phyloP scores from a whole-genome alignment of 768 basidiomycete species.

The Macrocybe gigantea region DNA sequence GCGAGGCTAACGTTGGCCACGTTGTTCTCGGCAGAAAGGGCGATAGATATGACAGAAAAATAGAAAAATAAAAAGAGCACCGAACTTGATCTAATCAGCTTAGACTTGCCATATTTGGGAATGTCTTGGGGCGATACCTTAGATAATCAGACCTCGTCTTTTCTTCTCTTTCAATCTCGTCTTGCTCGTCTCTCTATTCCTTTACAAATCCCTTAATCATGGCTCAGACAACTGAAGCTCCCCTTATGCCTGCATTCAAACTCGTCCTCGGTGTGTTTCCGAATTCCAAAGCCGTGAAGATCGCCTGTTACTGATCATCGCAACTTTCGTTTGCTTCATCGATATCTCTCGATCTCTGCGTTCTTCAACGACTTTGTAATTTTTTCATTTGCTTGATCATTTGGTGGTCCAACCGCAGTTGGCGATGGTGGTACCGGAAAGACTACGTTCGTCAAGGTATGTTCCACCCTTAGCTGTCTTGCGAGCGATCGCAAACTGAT shows the following conservation, averaged over 20 bases:
- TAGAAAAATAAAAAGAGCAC: too few relatives aligned
- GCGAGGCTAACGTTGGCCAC: too few relatives aligned
- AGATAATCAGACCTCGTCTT: conserved; percentile 31
- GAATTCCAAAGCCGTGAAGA: background rate
- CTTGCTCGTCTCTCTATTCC: conserved; percentile 15
- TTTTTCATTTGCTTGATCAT: conserved; percentile 8
- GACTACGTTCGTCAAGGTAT: conserved; percentile 97
- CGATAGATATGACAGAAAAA: too few relatives aligned
- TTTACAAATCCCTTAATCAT: conserved; percentile 10
- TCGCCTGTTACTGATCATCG: background rate
- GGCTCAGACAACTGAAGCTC: conserved; percentile 25
- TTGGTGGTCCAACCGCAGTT: conserved; percentile 41
- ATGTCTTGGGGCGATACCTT: conserved; percentile 35
- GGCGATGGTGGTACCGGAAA: conserved; percentile 98
- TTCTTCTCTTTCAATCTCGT: conserved; percentile 17
- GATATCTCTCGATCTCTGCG: conserved; percentile 19
- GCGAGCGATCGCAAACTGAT: conserved; percentile 56
- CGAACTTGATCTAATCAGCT: too few relatives aligned
- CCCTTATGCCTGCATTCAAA: conserved; percentile 85
- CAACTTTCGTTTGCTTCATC: conserved; percentile 46
- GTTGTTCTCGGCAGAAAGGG: too few relatives aligned
- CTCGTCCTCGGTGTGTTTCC: conserved; percentile 88
- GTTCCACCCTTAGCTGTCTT: conserved; percentile 14
- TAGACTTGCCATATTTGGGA: conserved; percentile 9
- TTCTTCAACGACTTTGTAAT: conserved; percentile 7